Evolutionary conservation across 1,284 basidiomycete genomes (phyloP).

Genomic region (Marasmius tenuissimus): DNA sequence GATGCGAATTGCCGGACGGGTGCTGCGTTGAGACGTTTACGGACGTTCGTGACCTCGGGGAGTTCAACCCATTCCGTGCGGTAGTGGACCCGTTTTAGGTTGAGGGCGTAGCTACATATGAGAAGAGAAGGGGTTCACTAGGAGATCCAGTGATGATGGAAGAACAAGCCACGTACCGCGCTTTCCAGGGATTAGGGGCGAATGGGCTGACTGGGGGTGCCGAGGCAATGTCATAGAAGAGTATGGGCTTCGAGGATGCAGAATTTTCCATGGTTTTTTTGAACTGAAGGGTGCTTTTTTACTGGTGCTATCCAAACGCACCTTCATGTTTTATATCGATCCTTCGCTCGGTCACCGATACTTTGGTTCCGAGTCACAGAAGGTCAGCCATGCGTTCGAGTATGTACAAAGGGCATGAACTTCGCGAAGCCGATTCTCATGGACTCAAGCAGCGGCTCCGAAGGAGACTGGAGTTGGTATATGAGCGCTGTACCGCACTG

Average conservation of each 20-base stretch:
- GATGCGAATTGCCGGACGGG: conserved; percentile 5
- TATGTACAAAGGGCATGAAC: too few species aligned
- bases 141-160: neutral
- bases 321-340: neutral
- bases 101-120: conserved; percentile 12
- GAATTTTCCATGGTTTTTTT: neutral
- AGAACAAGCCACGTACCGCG: neutral
- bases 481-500: too few species aligned
- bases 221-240: neutral
- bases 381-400: conserved; percentile 22
- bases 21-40: conserved; percentile 12
- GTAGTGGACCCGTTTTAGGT: conserved; percentile 20
- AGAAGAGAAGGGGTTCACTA: neutral
- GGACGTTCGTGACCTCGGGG: conserved; percentile 15
- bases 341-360: neutral
- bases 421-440: too few species aligned
- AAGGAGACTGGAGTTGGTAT: too few species aligned
- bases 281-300: neutral
- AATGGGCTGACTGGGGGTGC: neutral
- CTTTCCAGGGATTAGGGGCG: neutral
- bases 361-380: conserved; percentile 21
- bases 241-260: neutral
- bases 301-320: neutral
- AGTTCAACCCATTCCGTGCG: conserved; percentile 20
- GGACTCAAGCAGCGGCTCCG: too few species aligned